These are phyloP conservation scores for Moesziomyces globuligerus DNA, from an alignment of 1,284 basidiomycete species.

Conservation along the genomic window DNA sequence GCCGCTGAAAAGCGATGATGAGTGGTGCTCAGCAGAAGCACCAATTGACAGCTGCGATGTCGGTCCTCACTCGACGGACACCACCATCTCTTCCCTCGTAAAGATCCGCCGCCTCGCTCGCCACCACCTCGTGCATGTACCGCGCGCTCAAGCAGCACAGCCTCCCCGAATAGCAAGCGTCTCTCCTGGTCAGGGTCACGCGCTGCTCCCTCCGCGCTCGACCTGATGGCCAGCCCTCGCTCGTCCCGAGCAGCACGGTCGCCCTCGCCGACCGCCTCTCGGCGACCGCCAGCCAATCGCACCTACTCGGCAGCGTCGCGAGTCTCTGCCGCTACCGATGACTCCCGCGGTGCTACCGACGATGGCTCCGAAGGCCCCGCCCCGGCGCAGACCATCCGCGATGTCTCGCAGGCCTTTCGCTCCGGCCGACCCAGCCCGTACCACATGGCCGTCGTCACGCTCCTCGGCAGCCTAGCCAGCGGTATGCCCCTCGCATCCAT, in stretches of 20 bases:
- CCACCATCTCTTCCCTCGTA: too few species aligned
- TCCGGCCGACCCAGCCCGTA: slow-evolving; percentile 48
- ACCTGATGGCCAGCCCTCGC: slow-evolving; percentile 17
- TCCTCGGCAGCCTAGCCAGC: slow-evolving; percentile 54
- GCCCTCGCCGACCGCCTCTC: slow-evolving; percentile 3
- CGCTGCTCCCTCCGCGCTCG: too few species aligned
- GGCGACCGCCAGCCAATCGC: slow-evolving; percentile 6
- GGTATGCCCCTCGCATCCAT: slow-evolving; percentile 59
- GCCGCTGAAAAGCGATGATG: not conserved
- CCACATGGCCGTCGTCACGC: slow-evolving; percentile 60
- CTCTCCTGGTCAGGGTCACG: too few species aligned
- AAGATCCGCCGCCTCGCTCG: slow-evolving; percentile 2
- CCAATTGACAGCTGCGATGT: too few species aligned
- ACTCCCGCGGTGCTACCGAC: slow-evolving; percentile 26
- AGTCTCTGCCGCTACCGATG: slow-evolving; percentile 17
- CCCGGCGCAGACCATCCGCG: slow-evolving; percentile 48
- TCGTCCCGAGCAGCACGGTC: slow-evolving; percentile 6
- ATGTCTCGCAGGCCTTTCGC: slow-evolving; percentile 48
- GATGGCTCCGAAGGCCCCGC: slow-evolving; percentile 39
- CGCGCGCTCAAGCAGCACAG: too few species aligned
- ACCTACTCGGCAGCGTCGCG: slow-evolving; percentile 19
- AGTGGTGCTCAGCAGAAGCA: too few species aligned
- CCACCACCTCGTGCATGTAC: not conserved
- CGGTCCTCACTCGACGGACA: too few species aligned
- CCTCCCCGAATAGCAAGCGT: too few species aligned